Evolutionary conservation across 345 rosid genomes (phyloP), one percentile per base, ranked within the genome.

Genomic region (Populus tremula): DNA sequence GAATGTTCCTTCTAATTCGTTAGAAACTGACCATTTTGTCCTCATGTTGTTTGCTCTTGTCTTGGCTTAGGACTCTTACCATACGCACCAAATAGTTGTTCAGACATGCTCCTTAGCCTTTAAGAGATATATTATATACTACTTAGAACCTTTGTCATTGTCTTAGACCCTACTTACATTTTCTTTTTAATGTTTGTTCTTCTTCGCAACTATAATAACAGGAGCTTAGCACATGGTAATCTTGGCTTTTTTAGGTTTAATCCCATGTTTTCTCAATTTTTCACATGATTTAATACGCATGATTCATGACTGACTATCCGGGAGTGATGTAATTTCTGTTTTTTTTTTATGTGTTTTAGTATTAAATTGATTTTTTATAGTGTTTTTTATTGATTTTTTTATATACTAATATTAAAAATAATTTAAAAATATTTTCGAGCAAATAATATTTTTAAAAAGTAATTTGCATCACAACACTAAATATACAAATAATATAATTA

Each of bases 41-140:
- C 25, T 16, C 9, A 43, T 7, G 23, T 31, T 68, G 31, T 41
- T 31, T 61, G 64, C 62, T 20, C 53, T 29, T 71, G 77, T 72
- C 81, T 66, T 53, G 33, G 41, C 72, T 66, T 50, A 38, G 66
- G 77, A 78, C 71, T 66, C 81, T n/a, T 63, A 36, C 16, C 65
- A 23, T 16, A 27, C 25, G 14, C 54, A 36, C 59, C 21, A 47
- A 61, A 27, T 23, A 36, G 38, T 29, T 11, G 36, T 74, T 38
- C 45, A 35, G 13, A 0, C 4, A 31, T 67, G 14, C 14, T 59
- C 27, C 4, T 23, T 3, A 59, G 29, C 63, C 63, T 59, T 59
- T 10, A 1, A n/a, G 11, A 59, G 29, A 10, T 10, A 11, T 3
- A 59, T 23, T 59, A 1, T 56, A 9, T 56, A 9, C 27, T 5